Conservation (phyloP, 73 alveolate species). For the Durusdinium trenchii region DNA sequence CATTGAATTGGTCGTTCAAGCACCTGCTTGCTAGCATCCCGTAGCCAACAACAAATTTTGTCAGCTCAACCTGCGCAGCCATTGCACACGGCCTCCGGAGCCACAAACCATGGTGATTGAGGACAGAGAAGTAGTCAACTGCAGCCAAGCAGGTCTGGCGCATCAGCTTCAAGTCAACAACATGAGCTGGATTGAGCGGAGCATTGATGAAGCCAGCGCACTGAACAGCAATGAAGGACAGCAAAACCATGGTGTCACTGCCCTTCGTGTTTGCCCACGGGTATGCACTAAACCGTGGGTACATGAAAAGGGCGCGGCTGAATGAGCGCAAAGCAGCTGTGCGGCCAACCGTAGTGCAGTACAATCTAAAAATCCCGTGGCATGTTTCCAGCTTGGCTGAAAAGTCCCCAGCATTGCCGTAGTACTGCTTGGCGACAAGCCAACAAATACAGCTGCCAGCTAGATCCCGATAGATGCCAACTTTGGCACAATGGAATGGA, state of each 20-base stretch:
- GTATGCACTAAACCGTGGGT: not conserved
- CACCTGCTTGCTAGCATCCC: not conserved
- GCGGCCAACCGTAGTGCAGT: not conserved
- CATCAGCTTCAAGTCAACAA: not conserved
- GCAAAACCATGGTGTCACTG: not conserved
- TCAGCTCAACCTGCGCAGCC: not conserved
- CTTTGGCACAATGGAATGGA: not conserved
- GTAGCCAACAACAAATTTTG: not conserved
- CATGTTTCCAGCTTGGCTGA: not conserved
- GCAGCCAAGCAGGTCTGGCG: not conserved
- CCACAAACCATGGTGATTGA: not conserved
- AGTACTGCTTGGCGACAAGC: not conserved
- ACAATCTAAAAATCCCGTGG: not conserved
- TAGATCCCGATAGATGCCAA: constrained; percentile 1
- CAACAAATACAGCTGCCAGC: not conserved
- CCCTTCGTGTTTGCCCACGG: constrained; percentile 46
- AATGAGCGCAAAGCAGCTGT: not conserved
- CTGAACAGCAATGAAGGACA: not conserved
- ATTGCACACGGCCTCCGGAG: not conserved
- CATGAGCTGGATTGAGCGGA: not conserved
- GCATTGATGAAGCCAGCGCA: not conserved
- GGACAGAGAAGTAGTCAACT: not conserved
- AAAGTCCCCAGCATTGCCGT: not conserved
- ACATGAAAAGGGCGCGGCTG: not conserved
- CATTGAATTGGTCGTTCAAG: not conserved